Conservation (phyloP, 129 eudicot genomes). For the Helianthus tuberosus region DNA sequence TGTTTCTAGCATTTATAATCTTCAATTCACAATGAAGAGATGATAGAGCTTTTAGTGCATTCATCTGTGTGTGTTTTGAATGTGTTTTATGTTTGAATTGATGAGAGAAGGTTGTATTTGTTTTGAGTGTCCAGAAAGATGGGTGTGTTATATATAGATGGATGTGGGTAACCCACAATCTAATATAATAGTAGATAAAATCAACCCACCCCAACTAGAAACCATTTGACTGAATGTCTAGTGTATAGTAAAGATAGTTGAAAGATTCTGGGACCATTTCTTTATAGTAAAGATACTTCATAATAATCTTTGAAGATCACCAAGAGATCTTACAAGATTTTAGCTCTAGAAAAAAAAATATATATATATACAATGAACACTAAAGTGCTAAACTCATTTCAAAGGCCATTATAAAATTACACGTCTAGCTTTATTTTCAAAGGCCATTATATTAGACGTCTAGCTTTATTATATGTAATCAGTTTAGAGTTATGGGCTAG, state of each 20-base stretch:
- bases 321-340: too few species aligned
- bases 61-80: constrained; percentile 34
- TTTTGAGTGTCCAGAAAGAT: constrained; percentile 6
- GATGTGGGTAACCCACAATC: constrained; percentile 11
- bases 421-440: not conserved
- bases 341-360: too few species aligned
- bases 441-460: not conserved
- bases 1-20: constrained; percentile 63
- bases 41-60: constrained; percentile 24
- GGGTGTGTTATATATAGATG: constrained; percentile 5
- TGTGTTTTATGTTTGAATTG: not conserved
- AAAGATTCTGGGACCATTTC: constrained; percentile 20
- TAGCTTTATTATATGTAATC: not conserved
- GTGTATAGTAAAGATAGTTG: not conserved
- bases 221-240: constrained; percentile 4
- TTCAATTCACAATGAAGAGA: constrained; percentile 51
- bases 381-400: not conserved
- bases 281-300: not conserved
- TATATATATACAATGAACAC: too few species aligned
- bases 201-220: constrained; percentile 23
- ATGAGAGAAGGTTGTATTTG: not conserved
- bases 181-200: constrained; percentile 22
- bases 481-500: not conserved
- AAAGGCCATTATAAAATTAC: constrained; percentile 10
- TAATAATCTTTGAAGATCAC: not conserved